Base-by-base conservation (phyloP, 331 rosid species). In the Quercus lobata region DNA sequence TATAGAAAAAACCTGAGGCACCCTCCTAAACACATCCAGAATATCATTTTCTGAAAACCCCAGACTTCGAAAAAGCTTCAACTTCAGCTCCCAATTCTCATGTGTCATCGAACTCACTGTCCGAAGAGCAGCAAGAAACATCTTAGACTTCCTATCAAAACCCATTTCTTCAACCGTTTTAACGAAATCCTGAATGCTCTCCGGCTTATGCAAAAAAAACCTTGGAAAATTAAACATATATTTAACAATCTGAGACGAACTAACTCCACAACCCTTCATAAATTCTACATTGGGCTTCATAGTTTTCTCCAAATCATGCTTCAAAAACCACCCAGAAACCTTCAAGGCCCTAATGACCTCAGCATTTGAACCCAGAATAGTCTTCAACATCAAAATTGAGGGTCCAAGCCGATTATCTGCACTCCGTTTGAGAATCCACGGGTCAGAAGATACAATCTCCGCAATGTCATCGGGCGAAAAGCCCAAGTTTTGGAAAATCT, bases 401-500 rank as follows among this genome's bases (percentile, higher is more conserved):
- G 72, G 82, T 10, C 27, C 71, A 35, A 84, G 60, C 62, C 46
- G 66, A 29, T 83, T 80, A 32, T 22, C 56, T 3, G 27, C 79
- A 16, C 77, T 84, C 6, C 56, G 8, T 34, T 3, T 3, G 5
- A 84, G 57, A 69, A 82, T 71, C 83, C 86, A 87, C 1, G 86
- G 88, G 52, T 79, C 83, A 55, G 56, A 3, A 10, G 75, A 65
- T 37, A 87, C n/a, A 37, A 84, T 37, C 19, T 82, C 80, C 1
- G 85, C 83, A 72, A 82, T 77, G 55, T 80, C 88, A 11, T 78
- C 4, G 2, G 83, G 30, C 16, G 77, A 32, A 30, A 84, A 73
- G 29, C 90, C 84, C 65, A 34, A 35, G 55, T 80, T 85, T n/a
- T 71, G 87, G 41, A 87, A 87, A 60, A 80, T 3, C 63, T 84